A percentile compares a stretch with the other conserved stretches of the same genome.
These are phyloP conservation scores for Zasmidium citrigriseum DNA, from an alignment of 2,329 filamentous ascomycete genomes.

Conservation along the genomic window DNA sequence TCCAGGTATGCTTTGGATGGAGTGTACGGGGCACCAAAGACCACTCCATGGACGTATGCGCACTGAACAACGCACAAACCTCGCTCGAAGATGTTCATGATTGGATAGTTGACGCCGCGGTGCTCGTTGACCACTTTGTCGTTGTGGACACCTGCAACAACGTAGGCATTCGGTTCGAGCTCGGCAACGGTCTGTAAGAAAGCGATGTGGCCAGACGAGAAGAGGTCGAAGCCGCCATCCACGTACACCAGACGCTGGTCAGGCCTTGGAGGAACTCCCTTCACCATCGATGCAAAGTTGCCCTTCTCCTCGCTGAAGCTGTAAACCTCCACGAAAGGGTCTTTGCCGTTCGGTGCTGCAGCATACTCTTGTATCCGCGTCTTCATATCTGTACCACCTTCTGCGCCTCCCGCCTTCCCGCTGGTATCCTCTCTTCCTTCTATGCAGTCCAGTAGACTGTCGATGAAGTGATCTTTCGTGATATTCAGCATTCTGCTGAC, in stretches of 20 bases:
- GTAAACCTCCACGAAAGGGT: constrained; percentile 81
- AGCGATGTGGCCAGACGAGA: constrained; percentile 95
- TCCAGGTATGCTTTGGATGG: constrained; percentile 78
- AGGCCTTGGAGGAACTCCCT: constrained; percentile 68
- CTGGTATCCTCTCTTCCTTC: constrained; percentile 71
- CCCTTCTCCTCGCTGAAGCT: constrained; percentile 59
- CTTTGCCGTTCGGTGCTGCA: constrained; percentile 77
- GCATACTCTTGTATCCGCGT: constrained; percentile 83
- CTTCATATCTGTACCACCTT: constrained; percentile 67
- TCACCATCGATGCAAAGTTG: constrained; percentile 58
- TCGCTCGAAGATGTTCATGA: constrained; percentile 99
- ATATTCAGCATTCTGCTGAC: constrained; percentile 96
- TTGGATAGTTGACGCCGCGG: constrained; percentile 98
- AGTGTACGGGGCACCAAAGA: constrained; percentile 88
- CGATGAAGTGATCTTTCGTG: constrained; percentile 92
- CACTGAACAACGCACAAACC: constrained; percentile 95
- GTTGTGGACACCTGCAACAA: constrained; percentile 93
- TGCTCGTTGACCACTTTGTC: constrained; percentile 93
- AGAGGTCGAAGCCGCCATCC: constrained; percentile 94
- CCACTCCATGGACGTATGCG: constrained; percentile 83
- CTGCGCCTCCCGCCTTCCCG: constrained; percentile 64
- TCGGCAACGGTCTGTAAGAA: constrained; percentile 79
- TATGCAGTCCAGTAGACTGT: constrained; percentile 50
- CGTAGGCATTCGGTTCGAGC: constrained; percentile 75
- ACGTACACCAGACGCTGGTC: constrained; percentile 92